These are phyloP conservation scores for Ustanciosporium gigantosporum DNA, from an alignment of 1,284 basidiomycete genomes.

Conservation along the genomic window DNA sequence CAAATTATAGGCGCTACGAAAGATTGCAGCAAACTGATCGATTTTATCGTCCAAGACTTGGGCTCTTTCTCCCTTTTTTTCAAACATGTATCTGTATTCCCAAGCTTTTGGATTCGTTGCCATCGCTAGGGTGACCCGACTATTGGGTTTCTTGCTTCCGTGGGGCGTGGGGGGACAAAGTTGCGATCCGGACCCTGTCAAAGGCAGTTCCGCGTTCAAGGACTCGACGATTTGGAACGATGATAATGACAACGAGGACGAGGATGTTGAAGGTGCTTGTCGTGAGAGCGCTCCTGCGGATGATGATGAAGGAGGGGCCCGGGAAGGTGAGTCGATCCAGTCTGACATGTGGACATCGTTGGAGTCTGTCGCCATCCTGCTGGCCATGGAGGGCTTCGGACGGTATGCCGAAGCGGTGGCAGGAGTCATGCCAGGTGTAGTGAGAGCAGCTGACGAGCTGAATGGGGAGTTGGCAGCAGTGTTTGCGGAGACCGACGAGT, in stretches of 20 bases:
- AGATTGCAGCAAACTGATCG: constrained; percentile 38
- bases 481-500: no score
- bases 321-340: constrained; percentile 22
- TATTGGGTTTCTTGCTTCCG: constrained; percentile 5
- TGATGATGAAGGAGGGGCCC: not conserved
- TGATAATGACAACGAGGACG: not conserved
- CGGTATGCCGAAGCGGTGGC: constrained; percentile 29
- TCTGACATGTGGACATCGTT: constrained; percentile 15
- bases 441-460: constrained; percentile 2
- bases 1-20: constrained; percentile 43
- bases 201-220: constrained; percentile 39
- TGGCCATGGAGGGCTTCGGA: not conserved
- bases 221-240: constrained; percentile 35
- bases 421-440: constrained; percentile 7
- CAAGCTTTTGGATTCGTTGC: constrained; percentile 53
- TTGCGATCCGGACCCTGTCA: constrained; percentile 22
- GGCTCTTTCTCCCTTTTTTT: constrained; percentile 53
- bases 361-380: not conserved
- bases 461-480: constrained; percentile 14
- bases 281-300: no score
- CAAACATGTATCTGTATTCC: constrained; percentile 60
- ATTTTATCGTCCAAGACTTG: constrained; percentile 51
- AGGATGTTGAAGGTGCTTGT: not conserved
- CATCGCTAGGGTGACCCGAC: constrained; percentile 51
- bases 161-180: constrained; percentile 3